Percentiles rank a stretch among this genome's conserved stretches.
Conservation (phyloP, 129 eudicot genomes). For the Flaveria bidentis region DNA sequence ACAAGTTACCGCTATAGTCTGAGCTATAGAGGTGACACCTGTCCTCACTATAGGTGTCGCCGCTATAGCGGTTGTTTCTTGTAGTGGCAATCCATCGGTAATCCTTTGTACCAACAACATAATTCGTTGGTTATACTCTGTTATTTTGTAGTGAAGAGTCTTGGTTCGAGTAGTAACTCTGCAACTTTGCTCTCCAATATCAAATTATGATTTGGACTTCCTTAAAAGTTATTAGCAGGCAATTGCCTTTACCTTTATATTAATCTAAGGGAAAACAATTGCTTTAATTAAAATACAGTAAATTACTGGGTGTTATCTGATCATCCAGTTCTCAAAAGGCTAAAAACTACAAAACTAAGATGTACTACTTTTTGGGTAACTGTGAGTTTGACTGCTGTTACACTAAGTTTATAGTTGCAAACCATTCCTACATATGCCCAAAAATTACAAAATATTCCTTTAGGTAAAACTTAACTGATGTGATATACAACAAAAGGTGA, state of each 20-base stretch:
- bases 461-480: background rate
- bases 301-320: background rate
- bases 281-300: background rate
- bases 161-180: too few relatives aligned
- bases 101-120: too few relatives aligned
- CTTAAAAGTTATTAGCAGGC: background rate
- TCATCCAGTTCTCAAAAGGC: constrained; percentile 16
- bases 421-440: background rate
- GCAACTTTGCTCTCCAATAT: too few relatives aligned
- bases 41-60: too few relatives aligned
- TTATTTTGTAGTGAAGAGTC: too few relatives aligned
- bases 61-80: too few relatives aligned
- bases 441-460: background rate
- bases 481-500: background rate
- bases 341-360: constrained; percentile 7
- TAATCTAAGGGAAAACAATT: background rate
- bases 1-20: too few relatives aligned
- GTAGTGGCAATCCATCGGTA: too few relatives aligned
- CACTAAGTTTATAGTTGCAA: background rate
- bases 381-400: constrained; percentile 1
- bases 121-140: too few relatives aligned
- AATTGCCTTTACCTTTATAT: background rate
- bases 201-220: too few relatives aligned
- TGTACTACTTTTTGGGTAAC: constrained; percentile 6
- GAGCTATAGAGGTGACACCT: too few relatives aligned